phyloP scores from a whole-genome alignment of 116 monocot genomes.

The Phalaenopsis hybrid region DNA sequence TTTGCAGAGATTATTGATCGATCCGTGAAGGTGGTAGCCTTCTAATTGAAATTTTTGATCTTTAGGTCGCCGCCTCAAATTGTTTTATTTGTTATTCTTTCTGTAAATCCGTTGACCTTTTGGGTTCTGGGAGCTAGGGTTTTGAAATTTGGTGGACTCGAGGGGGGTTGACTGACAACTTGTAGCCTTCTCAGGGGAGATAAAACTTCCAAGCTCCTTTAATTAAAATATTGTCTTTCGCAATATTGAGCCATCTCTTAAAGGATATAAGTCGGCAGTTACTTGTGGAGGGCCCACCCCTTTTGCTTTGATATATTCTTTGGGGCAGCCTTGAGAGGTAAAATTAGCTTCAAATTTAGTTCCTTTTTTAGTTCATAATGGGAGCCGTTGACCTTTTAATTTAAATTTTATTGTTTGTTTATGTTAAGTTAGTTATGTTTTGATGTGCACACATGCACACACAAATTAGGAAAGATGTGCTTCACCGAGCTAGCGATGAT shows the following conservation, averaged over 20 bases:
- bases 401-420: too few relatives aligned
- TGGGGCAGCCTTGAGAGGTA: constrained; percentile 16
- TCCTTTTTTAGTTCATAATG: background rate
- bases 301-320: background rate
- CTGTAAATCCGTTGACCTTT: background rate
- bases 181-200: background rate
- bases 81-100: background rate
- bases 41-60: background rate
- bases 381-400: too few relatives aligned
- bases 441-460: too few relatives aligned
- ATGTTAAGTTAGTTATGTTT: too few relatives aligned
- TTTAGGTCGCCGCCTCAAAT: background rate
- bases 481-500: too few relatives aligned
- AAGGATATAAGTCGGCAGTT: background rate
- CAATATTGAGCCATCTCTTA: background rate
- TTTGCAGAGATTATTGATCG: background rate
- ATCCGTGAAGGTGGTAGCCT: background rate
- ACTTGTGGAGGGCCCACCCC: background rate
- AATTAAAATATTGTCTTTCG: background rate
- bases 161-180: background rate
- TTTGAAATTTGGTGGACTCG: background rate
- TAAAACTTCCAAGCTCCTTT: background rate
- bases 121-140: constrained; percentile 9
- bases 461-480: too few relatives aligned
- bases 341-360: background rate